phyloP scores from a whole-genome alignment of 2,329 filamentous ascomycete species.

The Trichoderma asperellum region DNA sequence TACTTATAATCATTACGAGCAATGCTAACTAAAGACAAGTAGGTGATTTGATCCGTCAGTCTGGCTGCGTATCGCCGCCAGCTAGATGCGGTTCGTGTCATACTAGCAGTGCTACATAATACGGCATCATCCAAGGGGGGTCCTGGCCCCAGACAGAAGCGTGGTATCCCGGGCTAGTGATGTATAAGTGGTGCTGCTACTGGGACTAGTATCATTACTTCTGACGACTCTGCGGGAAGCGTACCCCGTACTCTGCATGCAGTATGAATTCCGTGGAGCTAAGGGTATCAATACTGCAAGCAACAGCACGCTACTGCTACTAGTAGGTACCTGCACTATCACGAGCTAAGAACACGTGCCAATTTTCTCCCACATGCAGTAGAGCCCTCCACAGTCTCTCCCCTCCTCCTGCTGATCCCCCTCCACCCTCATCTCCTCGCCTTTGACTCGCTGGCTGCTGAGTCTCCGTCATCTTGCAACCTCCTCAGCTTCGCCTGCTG shows the following conservation, averaged over 20 bases:
- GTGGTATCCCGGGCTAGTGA: too few species aligned
- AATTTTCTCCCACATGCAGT: background rate
- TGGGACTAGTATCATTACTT: background rate
- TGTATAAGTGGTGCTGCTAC: background rate
- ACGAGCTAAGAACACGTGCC: background rate
- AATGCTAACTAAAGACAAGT: background rate
- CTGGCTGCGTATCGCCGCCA: background rate
- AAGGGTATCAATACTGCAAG: background rate
- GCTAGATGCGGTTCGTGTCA: background rate
- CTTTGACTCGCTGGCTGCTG: background rate
- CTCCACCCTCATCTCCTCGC: background rate
- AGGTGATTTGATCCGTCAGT: background rate
- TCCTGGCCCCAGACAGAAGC: too few species aligned
- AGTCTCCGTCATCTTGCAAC: background rate
- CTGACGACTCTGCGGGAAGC: background rate
- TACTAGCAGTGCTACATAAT: background rate
- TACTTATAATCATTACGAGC: background rate
- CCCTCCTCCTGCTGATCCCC: background rate
- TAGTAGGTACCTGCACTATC: background rate
- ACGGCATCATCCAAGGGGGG: background rate
- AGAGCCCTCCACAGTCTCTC: background rate
- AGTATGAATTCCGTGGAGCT: background rate
- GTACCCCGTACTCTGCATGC: background rate
- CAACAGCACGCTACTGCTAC: background rate
- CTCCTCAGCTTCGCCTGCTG: background rate